These are phyloP conservation scores for Castanea mollissima DNA, from an alignment of 306 rosid genomes.

Conservation along the genomic window DNA sequence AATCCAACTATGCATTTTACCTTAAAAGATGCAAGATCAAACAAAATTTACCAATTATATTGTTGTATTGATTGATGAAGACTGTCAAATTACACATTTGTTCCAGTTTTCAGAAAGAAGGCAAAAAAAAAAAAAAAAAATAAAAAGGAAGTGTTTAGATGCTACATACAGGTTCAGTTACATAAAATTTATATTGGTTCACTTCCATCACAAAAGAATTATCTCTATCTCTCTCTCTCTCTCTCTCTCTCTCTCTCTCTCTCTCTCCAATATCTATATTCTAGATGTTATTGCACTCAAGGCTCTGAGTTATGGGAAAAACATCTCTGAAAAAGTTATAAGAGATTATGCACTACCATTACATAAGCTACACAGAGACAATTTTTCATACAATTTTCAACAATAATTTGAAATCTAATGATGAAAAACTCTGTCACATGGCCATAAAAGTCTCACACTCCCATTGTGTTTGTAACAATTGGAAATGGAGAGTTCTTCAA, in stretches of 20 bases:
- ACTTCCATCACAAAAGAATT: background rate
- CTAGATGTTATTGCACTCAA: background rate
- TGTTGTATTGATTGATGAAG: background rate
- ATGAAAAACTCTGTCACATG: background rate
- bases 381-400: background rate
- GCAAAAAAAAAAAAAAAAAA: background rate
- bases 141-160: background rate
- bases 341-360: background rate
- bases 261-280: background rate
- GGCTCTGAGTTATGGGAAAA: background rate
- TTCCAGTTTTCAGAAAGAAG: background rate
- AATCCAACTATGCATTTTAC: background rate
- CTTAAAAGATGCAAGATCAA: background rate
- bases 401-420: background rate
- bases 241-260: background rate
- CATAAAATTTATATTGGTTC: background rate
- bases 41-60: background rate
- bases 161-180: background rate
- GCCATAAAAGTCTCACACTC: background rate
- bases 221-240: background rate
- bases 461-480: background rate
- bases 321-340: background rate
- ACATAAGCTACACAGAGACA: background rate
- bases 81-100: background rate
- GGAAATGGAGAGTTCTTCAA: background rate